Conservation (phyloP, 305 asterid genomes). For the Solanum hybrid region DNA sequence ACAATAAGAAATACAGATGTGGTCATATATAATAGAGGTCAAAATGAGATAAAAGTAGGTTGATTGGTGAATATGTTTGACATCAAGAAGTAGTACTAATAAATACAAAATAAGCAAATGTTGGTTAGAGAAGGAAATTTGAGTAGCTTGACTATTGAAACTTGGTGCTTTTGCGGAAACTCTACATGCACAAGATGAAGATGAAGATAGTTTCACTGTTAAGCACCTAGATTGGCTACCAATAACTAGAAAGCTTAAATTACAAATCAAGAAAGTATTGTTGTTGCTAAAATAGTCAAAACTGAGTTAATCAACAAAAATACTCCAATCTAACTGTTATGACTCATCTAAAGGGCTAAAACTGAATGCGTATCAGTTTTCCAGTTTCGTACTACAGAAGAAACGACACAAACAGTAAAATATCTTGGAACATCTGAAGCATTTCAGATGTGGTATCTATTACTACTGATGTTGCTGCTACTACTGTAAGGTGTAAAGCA, state of each 20-base stretch:
- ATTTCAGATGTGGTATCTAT: not conserved
- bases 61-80: not conserved
- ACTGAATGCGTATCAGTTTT: not conserved
- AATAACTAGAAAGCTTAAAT: not conserved
- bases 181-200: not conserved
- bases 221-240: not conserved
- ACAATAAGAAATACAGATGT: not conserved
- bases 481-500: constrained; percentile 56
- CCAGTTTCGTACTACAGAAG: not conserved
- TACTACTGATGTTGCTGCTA: constrained; percentile 15
- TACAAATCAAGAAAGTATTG: not conserved
- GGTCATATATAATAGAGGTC: not conserved
- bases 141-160: not conserved
- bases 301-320: not conserved
- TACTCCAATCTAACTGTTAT: not conserved
- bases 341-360: not conserved
- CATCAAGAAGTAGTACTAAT: not conserved
- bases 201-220: not conserved
- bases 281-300: not conserved
- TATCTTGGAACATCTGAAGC: not conserved
- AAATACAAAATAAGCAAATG: not conserved
- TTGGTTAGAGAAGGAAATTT: not conserved
- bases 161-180: not conserved
- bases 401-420: not conserved
- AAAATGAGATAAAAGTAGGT: not conserved